Evolutionary conservation across 139 green algal genomes (phyloP).

Genomic region (Pleodorina starrii): DNA sequence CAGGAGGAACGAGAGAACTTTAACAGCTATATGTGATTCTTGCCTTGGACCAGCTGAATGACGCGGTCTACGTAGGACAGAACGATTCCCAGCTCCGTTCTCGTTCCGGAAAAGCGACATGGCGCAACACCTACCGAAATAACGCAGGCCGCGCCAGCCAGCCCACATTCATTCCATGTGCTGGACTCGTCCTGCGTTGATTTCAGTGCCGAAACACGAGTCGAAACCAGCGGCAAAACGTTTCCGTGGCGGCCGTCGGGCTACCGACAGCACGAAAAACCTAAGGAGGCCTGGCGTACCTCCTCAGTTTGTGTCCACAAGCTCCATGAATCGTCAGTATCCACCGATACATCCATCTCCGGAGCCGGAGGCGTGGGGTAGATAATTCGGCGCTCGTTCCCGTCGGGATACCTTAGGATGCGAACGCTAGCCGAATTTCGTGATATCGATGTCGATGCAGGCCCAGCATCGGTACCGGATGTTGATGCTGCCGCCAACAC

Average conservation of each 20-base stretch:
- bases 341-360: not conserved
- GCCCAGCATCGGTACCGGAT: not conserved
- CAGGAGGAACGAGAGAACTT: no score
- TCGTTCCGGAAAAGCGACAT: not conserved
- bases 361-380: constrained; percentile 52
- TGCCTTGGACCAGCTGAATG: no score
- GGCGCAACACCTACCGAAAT: constrained; percentile 24
- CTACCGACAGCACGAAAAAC: not conserved
- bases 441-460: not conserved
- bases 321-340: constrained; percentile 30
- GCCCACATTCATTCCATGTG: constrained; percentile 31
- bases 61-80: no score
- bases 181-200: constrained; percentile 27
- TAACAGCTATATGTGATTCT: not conserved
- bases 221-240: not conserved
- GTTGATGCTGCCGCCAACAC: not conserved
- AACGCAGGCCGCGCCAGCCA: constrained; percentile 29
- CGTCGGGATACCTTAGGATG: constrained; percentile 74
- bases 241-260: not conserved
- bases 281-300: not conserved
- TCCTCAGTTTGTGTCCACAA: constrained; percentile 24
- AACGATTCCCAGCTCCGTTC: no score
- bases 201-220: no score
- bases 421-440: constrained; percentile 22
- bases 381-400: constrained; percentile 65